Conservation (phyloP, 2,329 filamentous ascomycete species). For the Chalara sp. region DNA sequence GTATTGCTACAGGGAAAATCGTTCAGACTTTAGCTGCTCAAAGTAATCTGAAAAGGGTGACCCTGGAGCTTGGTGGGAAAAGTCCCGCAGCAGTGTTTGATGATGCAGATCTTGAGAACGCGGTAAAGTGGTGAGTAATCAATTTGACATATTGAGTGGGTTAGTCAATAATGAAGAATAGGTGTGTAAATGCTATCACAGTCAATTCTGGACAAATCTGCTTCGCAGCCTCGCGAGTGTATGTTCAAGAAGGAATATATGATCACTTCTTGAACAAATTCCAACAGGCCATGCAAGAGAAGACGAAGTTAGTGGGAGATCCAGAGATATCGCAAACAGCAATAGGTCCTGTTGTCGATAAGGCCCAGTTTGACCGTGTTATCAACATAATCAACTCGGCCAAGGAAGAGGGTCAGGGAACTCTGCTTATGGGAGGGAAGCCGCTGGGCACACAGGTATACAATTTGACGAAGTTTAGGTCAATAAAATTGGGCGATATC, state of each 20-base stretch:
- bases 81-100: slow-evolving; percentile 34
- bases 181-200: slow-evolving; percentile 36
- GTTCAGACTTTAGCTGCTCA: slow-evolving; percentile 32
- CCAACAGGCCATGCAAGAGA: slow-evolving; percentile 61
- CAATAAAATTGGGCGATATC: too few species aligned
- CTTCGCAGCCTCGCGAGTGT: slow-evolving; percentile 65
- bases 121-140: slow-evolving; percentile 25
- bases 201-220: slow-evolving; percentile 65
- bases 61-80: slow-evolving; percentile 37
- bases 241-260: slow-evolving; percentile 55
- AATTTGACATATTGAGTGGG: slow-evolving; percentile 29
- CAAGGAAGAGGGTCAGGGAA: slow-evolving; percentile 40
- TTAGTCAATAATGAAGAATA: background rate
- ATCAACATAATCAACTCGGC: slow-evolving; percentile 45
- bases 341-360: slow-evolving; percentile 50
- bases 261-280: slow-evolving; percentile 52
- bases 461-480: too few species aligned
- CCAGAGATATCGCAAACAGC: slow-evolving; percentile 50
- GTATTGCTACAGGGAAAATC: slow-evolving; percentile 30
- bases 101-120: slow-evolving; percentile 33
- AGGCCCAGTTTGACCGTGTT: slow-evolving; percentile 60
- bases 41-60: slow-evolving; percentile 34
- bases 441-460: too few species aligned
- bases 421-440: slow-evolving; percentile 18
- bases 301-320: slow-evolving; percentile 57